A percentile compares a stretch with the other conserved stretches of the same genome.
phyloP scores from a whole-genome alignment of 148 eudicot species.

The Mesembryanthemum crystallinum region DNA sequence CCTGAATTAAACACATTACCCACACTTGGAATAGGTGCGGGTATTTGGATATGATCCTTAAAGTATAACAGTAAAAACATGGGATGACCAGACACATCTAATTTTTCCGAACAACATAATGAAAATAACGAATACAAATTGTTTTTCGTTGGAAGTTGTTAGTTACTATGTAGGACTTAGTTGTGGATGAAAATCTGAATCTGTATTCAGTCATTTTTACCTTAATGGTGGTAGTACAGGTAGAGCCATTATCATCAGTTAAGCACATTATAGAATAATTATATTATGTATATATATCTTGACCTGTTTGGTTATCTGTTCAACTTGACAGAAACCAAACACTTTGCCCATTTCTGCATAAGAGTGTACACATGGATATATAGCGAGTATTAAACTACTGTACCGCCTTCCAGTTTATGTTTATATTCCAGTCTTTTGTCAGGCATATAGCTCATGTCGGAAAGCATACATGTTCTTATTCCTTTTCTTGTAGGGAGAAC shows the following conservation, averaged over 20 bases:
- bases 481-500: constrained; percentile 7
- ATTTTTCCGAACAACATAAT: not conserved
- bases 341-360: constrained; percentile 30
- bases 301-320: constrained; percentile 17
- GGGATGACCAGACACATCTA: not conserved
- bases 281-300: constrained; percentile 10
- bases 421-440: constrained; percentile 29
- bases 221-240: not conserved
- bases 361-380: not conserved
- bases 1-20: not conserved
- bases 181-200: not conserved
- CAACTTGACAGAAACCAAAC: constrained; percentile 23
- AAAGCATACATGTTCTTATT: constrained; percentile 25
- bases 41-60: too few relatives aligned
- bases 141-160: not conserved
- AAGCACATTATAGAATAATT: not conserved
- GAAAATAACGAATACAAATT: not conserved
- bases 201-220: not conserved
- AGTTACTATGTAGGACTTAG: not conserved
- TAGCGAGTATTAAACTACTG: constrained; percentile 14
- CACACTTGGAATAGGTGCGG: too few relatives aligned
- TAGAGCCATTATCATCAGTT: not conserved
- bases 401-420: constrained; percentile 14
- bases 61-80: not conserved
- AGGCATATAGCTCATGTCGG: constrained; percentile 21